Conservation (phyloP, 1,284 basidiomycete genomes). For the Heterobasidion occidentale region DNA sequence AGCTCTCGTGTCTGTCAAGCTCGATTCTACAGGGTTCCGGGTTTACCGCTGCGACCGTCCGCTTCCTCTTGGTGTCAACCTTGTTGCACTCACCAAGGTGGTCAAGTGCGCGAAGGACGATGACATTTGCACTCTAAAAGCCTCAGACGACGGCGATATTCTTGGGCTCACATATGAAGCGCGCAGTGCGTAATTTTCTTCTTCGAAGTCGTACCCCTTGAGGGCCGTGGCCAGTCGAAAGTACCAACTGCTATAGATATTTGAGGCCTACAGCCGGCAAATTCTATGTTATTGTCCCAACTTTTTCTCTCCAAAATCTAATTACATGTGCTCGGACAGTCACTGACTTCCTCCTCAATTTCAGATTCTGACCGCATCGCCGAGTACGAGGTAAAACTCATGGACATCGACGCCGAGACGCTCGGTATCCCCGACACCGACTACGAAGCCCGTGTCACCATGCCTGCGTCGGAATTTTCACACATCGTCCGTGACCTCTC, state of each 20-base stretch:
- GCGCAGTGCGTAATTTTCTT: slow-evolving; percentile 52
- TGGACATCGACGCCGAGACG: slow-evolving; percentile 97
- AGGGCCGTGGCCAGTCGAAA: too few relatives aligned
- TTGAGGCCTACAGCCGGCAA: neutral
- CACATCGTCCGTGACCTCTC: slow-evolving; percentile 92
- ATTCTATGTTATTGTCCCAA: neutral
- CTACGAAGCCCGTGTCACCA: slow-evolving; percentile 90
- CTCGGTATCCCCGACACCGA: slow-evolving; percentile 98
- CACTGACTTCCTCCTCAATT: neutral
- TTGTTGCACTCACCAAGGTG: slow-evolving; percentile 89
- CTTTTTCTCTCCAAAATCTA: too few relatives aligned
- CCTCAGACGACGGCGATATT: slow-evolving; percentile 86
- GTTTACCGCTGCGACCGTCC: slow-evolving; percentile 93
- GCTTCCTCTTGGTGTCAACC: slow-evolving; percentile 90
- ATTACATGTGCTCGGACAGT: neutral
- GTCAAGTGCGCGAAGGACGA: slow-evolving; percentile 97
- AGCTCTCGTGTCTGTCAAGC: slow-evolving; percentile 84
- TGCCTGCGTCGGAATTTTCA: slow-evolving; percentile 84
- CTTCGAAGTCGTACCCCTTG: neutral
- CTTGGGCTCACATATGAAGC: slow-evolving; percentile 91
- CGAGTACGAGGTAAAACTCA: slow-evolving; percentile 98
- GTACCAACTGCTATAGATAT: too few relatives aligned
- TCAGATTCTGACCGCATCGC: slow-evolving; percentile 90
- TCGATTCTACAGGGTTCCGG: slow-evolving; percentile 76
- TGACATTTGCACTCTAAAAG: slow-evolving; percentile 89